Evolutionary conservation across 352 stramenopile genomes (phyloP).

Genomic region (Globisporangium heterothallicum): DNA sequence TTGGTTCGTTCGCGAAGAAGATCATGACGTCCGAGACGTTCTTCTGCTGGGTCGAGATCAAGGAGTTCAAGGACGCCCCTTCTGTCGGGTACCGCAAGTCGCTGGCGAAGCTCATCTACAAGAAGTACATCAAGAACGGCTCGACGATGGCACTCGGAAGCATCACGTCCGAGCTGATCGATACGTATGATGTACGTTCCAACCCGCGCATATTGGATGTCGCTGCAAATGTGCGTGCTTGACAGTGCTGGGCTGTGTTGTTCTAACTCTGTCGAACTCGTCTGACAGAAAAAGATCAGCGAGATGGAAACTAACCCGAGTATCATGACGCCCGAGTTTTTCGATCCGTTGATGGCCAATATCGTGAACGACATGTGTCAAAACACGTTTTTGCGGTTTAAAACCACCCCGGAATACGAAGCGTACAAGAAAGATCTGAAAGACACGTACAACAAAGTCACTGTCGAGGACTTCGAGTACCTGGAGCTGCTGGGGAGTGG

Average conservation of each 20-base stretch:
- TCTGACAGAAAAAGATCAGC: constrained; percentile 53
- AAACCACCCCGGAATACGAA: constrained; percentile 60
- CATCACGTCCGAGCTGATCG: constrained; percentile 69
- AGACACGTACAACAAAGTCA: constrained; percentile 86
- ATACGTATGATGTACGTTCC: constrained; percentile 53
- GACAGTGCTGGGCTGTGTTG: not conserved
- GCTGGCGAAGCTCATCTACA: constrained; percentile 80
- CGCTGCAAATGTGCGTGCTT: no score
- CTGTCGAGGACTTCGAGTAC: constrained; percentile 80
- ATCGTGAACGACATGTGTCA: constrained; percentile 75
- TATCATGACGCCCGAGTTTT: constrained; percentile 59
- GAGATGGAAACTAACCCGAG: constrained; percentile 36
- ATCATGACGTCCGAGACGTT: constrained; percentile 81
- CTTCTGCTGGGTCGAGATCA: constrained; percentile 85
- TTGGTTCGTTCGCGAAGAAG: constrained; percentile 75
- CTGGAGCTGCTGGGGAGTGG: constrained; percentile 84
- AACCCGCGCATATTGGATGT: not conserved
- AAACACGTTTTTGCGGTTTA: constrained; percentile 80
- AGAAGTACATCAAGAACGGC: constrained; percentile 78
- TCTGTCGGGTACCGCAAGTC: constrained; percentile 63
- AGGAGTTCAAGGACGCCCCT: constrained; percentile 70
- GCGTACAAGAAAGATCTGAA: constrained; percentile 74
- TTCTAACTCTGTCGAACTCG: constrained; percentile 1
- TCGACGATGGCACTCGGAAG: constrained; percentile 70
- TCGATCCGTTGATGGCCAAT: constrained; percentile 58